Base-by-base conservation (phyloP, 495 filamentous ascomycete genomes). In the Aspergillus diversus region DNA sequence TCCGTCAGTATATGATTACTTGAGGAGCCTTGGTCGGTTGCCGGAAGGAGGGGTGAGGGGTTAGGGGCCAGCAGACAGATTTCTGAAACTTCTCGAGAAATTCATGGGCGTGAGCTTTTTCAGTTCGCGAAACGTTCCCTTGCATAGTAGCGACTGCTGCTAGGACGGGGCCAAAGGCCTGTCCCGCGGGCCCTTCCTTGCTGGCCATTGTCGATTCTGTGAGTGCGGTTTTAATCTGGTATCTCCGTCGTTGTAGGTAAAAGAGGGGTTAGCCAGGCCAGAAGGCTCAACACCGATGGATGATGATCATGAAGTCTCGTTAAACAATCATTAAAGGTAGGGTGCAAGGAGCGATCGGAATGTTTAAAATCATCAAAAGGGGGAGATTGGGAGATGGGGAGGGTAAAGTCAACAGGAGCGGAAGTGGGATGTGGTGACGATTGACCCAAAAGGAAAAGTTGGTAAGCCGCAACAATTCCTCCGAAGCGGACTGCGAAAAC, bases 61-160 rank as follows among this genome's bases (percentile, higher is more conserved):
- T 55, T 42, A 66, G 59, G 34, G 61, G 58, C 57, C 59, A 63
- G 86, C 92, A 63, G 77, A 97, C 94, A 70, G 95, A 97, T 85
- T 98, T 99, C 86, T 99, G 95, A 81, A 97, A 99, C 61, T 87
- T 87, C 78, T 95, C 92, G 55, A 99, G 84, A 75, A 88, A 98
- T 67, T 93, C 87, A 73, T 95, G 90, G 42, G 95, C 95, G 70
- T 89, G 87, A 73, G 89, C 86, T 79, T 98, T 99, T 75, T 94
- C 89, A 37, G 87, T 79, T 70, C 88, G 84, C 69, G 93, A 86
- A 64, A 88, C 89, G 79, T 90, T 92, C 75, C 91, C 82, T 73
- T 88, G 89, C 92, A 99, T 96, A 61, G 92, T 96, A 72, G 87
- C 81, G 79, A 97, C 85, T 61, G 96, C 96, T 67, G 86, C 85